Evolutionary conservation across 2,329 filamentous ascomycete species (phyloP), one percentile per base, ranked within the genome.

Genomic region (Cercospora nicotianae): DNA sequence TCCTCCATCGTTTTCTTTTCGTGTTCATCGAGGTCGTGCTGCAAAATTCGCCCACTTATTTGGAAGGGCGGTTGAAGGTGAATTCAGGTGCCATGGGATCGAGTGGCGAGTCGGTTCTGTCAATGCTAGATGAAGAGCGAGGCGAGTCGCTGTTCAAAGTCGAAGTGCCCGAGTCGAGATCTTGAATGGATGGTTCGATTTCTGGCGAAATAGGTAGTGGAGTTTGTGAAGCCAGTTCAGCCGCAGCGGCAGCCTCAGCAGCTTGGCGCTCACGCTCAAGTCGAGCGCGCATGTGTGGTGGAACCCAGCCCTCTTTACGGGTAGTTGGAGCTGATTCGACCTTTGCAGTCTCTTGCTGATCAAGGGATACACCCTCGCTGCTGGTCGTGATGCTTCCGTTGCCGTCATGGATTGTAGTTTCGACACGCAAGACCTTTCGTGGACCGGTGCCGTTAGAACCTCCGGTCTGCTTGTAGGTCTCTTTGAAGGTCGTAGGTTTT

Each of bases 231-330:
- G 53, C n/a, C 23, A 30, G 20, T 28, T 53, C 51, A 58, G 45
- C 20, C 10, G 30, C 61, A 57, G 60, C 60, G 6, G 51, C 51
- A 18, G 51, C 53, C 5, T 58, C 30, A 23, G 60, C 42, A 12
- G 64, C 64, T 10, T 57, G 28, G n/a, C 58, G 57, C 57, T 65
- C 36, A 26, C 42, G 57, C 26, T 60, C 57, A 5, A 53, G n/a
- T 13, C 30, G 53, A n/a, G 55, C 55, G 30, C 66, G 66, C 42
- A 60, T 23, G 48, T 67, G 66, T 28, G 66, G 66, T n/a, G 66
- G 66, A 5, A 67, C 20, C 39, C 31, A 60, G 16, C 39, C 62
- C n/a, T 61, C 36, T 28, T 36, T 28, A 31, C 28, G 30, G 12
- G 26, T 20, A 5, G 28, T 28, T 23, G 64, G 64, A 13, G 64